Conservation (phyloP, 306 rosid genomes). For the Castanospermum australe region DNA sequence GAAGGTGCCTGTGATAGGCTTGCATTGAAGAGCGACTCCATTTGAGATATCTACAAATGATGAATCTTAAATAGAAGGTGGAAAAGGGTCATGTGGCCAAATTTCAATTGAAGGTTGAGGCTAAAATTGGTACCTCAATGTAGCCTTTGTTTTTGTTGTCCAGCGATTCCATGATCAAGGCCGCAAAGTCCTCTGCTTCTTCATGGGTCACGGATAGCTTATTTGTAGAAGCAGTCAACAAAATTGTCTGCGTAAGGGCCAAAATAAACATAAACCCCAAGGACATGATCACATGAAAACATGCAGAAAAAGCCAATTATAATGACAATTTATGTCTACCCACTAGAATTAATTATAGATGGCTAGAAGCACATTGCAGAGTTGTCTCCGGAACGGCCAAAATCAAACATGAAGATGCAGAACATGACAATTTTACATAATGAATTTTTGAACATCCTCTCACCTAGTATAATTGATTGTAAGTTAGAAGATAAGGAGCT, state of each 20-base stretch:
- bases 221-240: conserved; percentile 66
- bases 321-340: neutral
- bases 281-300: too few relatives aligned
- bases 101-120: neutral
- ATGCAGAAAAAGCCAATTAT: neutral
- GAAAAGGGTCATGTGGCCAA: neutral
- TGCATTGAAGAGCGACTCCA: conserved; percentile 52
- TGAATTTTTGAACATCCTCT: neutral
- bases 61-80: neutral
- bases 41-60: conserved; percentile 38
- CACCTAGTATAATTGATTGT: neutral
- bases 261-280: conserved; percentile 5
- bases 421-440: conserved; percentile 25
- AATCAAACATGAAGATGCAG: conserved; percentile 19
- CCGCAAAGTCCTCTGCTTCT: conserved; percentile 76
- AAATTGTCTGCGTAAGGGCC: conserved; percentile 48
- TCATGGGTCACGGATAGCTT: conserved; percentile 67
- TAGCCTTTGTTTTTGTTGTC: conserved; percentile 69
- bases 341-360: conserved; percentile 41
- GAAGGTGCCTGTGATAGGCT: conserved; percentile 35
- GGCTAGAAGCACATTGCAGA: conserved; percentile 38
- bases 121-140: conserved; percentile 57
- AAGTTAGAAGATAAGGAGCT: neutral
- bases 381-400: conserved; percentile 30
- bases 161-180: conserved; percentile 63